Conservation (phyloP, 1,139 yeast species). For the Yamadazyma jaroonii region DNA sequence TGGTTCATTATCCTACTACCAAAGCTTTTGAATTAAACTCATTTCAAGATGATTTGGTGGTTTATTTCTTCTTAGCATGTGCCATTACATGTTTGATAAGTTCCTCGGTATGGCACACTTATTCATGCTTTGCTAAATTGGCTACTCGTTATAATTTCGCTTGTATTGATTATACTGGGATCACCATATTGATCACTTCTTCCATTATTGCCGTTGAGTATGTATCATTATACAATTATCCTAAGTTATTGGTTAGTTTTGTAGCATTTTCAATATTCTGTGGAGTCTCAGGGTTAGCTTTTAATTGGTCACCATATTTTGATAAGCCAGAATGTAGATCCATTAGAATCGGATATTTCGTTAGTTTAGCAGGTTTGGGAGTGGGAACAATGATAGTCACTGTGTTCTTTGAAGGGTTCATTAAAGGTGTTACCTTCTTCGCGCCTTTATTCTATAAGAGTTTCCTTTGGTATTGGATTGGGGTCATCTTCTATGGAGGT, state of each 20-base stretch:
- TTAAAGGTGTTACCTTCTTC: slow-evolving; percentile 50
- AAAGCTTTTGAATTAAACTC: slow-evolving; percentile 39
- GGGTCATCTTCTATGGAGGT: slow-evolving; percentile 86
- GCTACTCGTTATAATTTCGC: slow-evolving; percentile 72
- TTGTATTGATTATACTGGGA: slow-evolving; percentile 94
- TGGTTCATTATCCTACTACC: slow-evolving; percentile 61
- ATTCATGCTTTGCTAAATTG: slow-evolving; percentile 70
- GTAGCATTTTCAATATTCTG: slow-evolving; percentile 61
- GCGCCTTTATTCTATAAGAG: slow-evolving; percentile 62
- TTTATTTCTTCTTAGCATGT: slow-evolving; percentile 66
- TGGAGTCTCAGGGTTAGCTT: slow-evolving; percentile 68
- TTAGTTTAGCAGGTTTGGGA: slow-evolving; percentile 78
- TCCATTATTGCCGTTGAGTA: slow-evolving; percentile 86
- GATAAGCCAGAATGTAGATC: slow-evolving; percentile 84
- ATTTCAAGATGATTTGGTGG: slow-evolving; percentile 48
- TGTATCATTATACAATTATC: slow-evolving; percentile 66
- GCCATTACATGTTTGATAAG: slow-evolving; percentile 75
- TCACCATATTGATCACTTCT: slow-evolving; percentile 86
- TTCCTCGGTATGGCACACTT: slow-evolving; percentile 90
- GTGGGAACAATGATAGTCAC: slow-evolving; percentile 60
- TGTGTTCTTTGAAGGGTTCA: slow-evolving; percentile 54
- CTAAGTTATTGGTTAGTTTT: slow-evolving; percentile 46
- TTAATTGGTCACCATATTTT: slow-evolving; percentile 90
- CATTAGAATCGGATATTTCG: slow-evolving; percentile 77
- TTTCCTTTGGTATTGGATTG: slow-evolving; percentile 70